Evolutionary conservation across 768 basidiomycete species (phyloP), one percentile per base, ranked within the genome.

Genomic region (Calocybe cyanea): DNA sequence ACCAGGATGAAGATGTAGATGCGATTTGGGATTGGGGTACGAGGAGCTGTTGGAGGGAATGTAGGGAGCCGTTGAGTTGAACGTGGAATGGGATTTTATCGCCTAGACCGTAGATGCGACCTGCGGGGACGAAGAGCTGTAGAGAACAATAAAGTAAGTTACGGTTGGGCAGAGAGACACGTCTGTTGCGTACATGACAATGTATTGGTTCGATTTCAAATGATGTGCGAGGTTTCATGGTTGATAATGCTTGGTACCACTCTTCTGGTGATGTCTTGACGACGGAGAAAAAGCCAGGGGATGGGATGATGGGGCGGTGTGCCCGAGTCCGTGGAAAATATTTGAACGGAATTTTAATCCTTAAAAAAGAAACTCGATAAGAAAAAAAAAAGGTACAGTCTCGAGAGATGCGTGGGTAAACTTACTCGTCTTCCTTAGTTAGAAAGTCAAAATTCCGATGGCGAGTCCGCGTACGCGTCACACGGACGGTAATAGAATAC

Each of bases 11-110:
- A 38, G 46, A 43, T 28, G 25, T 28, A 17, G 57, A 45, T 33
- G 49, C 48, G 25, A 43, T 17, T 21, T 30, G 23, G 24, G 39
- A 31, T 11, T 52, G 44, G 23, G 53, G 57, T 41, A 62, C 56
- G 48, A 81, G 57, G 52, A 83, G 72, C 14, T 73, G 69, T 17
- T 61, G 63, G 7, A 84, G 66, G 1, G 77, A 73, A 17, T 64
- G 55, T 1, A 69, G 51, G 15, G 66, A 65, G 8, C 73, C 81
- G 21, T 69, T 68, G 28, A 86, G 65, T 51, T 85, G 85, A 14
- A 87, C 56, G 54, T 84, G 80, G 59, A 85, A 80, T 6, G 82
- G 81, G 7, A 86, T 81, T 14, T 64, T 67, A 50, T 85, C 80
- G 8, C 65, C 56, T 23, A 82, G 33, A 7, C 75, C 73, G 60